Evolutionary conservation across 331 rosid genomes (phyloP).

Genomic region (Quercus lobata): DNA sequence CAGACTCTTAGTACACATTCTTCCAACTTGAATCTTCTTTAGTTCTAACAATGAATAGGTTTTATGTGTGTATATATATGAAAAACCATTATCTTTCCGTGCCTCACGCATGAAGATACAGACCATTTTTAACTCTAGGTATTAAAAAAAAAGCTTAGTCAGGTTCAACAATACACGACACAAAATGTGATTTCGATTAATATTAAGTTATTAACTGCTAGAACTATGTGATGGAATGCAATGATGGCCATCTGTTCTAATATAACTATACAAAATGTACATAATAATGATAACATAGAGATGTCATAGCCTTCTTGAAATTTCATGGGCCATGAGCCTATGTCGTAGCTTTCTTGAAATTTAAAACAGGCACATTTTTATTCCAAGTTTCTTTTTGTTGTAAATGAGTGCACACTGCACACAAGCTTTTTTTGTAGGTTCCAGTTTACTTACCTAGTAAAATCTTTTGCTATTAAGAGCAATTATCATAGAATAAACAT

Average conservation of each 20-base stretch:
- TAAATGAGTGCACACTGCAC: too few relatives aligned
- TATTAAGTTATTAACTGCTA: background rate
- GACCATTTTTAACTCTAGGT: background rate
- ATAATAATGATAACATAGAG: too few relatives aligned
- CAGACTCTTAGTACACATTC: background rate
- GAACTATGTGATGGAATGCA: background rate
- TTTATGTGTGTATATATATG: background rate
- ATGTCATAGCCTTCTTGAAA: too few relatives aligned
- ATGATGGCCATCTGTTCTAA: background rate
- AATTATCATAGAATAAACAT: too few relatives aligned
- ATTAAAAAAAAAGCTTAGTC: background rate
- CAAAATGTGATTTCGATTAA: constrained; percentile 7
- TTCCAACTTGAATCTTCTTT: background rate
- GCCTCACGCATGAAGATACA: background rate
- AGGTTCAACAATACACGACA: background rate
- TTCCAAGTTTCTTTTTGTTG: too few relatives aligned
- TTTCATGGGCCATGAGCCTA: too few relatives aligned
- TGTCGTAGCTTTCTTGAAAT: too few relatives aligned
- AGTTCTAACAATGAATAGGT: background rate
- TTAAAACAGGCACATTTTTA: too few relatives aligned
- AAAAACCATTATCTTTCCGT: too few relatives aligned
- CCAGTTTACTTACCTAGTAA: accelerated
- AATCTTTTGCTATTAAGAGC: too few relatives aligned
- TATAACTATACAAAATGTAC: too few relatives aligned
- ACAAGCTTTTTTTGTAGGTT: too few relatives aligned